phyloP scores from a whole-genome alignment of 139 green algal species.

The Haematococcus sp. region DNA sequence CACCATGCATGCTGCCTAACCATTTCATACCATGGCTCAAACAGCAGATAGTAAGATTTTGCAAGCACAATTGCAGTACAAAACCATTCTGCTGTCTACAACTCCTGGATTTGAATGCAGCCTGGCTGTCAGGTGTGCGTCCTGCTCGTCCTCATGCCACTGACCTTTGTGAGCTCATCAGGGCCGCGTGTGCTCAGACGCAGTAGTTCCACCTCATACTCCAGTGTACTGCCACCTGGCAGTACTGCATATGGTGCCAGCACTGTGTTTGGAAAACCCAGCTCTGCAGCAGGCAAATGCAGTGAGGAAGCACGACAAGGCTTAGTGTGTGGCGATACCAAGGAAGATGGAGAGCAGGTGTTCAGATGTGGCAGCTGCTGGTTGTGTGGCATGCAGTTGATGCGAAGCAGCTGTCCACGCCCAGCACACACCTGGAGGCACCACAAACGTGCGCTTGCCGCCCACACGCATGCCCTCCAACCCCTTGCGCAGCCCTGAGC shows the following conservation, averaged over 20 bases:
- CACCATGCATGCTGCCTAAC: too few relatives aligned
- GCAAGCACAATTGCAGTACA: background rate
- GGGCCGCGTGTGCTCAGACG: conserved; percentile 35
- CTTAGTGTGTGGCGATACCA: background rate
- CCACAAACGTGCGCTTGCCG: conserved; percentile 32
- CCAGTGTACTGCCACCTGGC: conserved; percentile 20
- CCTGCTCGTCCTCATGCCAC: too few relatives aligned
- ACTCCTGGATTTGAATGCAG: too few relatives aligned
- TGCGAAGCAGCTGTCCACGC: background rate
- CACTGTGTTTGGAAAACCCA: conserved; percentile 25
- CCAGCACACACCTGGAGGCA: conserved; percentile 23
- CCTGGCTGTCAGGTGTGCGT: too few relatives aligned
- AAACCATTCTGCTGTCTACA: too few relatives aligned
- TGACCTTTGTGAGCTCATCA: conserved; percentile 37
- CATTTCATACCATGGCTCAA: too few relatives aligned
- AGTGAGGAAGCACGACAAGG: background rate
- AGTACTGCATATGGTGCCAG: conserved; percentile 44
- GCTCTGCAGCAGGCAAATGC: background rate
- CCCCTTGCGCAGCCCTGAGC: conserved; percentile 16
- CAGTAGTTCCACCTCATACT: conserved; percentile 52
- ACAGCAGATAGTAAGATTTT: too few relatives aligned
- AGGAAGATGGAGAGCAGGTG: background rate
- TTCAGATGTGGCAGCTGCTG: background rate
- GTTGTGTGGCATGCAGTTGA: background rate
- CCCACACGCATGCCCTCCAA: conserved; percentile 40